Evolutionary conservation across 305 asterid genomes (phyloP), one percentile per base, ranked within the genome.

Genomic region (Fraxinus angustifolia): DNA sequence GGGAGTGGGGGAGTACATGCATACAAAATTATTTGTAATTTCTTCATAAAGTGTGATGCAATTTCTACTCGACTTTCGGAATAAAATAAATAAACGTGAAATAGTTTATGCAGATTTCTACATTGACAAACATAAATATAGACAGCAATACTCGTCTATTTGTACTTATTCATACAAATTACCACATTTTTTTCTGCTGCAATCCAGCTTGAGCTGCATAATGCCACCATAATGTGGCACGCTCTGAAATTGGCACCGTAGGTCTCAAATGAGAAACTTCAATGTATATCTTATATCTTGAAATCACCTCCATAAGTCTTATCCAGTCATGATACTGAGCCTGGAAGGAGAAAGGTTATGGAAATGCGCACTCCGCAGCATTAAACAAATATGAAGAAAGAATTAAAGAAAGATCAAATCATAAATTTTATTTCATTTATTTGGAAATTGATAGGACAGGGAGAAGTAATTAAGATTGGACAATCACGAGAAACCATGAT

Each of bases 251-350:
- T 40, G 98, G 93, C 79, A 91, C 90, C 90, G 79, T 68, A 4
- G 99, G 99, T 84, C 99, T 92, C 88, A 96, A 90, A 89, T 96
- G 98, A 82, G 95, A 93, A 75, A 92, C 88, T 83, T 96, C 99
- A 21, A 96, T 92, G 80, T 87, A 89, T 60, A 89, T 86, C 87
- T 91, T 93, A 84, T 94, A 91, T 65, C 94, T 91, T 73, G 99
- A 90, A 88, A 96, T 90, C 85, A 89, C 94, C 92, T 96, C 99
- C 97, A 94, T 81, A 87, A 96, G 96, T 86, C 94, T 91, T 85
- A 96, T 96, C 99, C 99, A 96, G 78, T 96, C 99, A 88, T 96
- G 97, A 91, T 96, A 94, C 84, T 96, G 99, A 74, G 93, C 94
- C 99, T 96, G 91, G 75, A 84, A 86, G 53, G 82, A 83, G 71